Percentiles rank a stretch among this genome's conserved stretches.
Conservation (phyloP, 2,329 filamentous ascomycete species). For the Escovopsis sp. region DNA sequence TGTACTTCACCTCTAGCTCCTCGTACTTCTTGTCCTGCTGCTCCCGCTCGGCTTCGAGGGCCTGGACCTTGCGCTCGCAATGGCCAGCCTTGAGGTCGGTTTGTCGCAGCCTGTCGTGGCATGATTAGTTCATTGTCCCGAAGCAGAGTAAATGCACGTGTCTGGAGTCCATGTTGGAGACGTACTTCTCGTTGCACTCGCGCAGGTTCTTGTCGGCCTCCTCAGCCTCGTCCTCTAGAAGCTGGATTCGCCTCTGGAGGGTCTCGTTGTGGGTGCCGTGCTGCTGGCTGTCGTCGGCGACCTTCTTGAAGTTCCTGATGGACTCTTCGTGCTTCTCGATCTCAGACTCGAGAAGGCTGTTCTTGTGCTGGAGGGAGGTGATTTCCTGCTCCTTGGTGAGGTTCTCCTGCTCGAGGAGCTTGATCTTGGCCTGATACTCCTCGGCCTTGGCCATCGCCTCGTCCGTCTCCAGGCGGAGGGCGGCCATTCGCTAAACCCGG, state of each 20-base stretch:
- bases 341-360: constrained; percentile 75
- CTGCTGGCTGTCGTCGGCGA: constrained; percentile 69
- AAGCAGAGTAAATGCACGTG: not conserved
- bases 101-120: constrained; percentile 65
- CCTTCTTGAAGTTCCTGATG: constrained; percentile 78
- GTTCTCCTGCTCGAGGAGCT: constrained; percentile 86
- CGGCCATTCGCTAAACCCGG: constrained; percentile 67
- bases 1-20: constrained; percentile 89
- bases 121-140: not conserved
- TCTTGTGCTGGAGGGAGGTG: constrained; percentile 90
- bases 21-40: constrained; percentile 97
- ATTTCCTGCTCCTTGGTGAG: constrained; percentile 96
- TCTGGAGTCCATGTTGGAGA: constrained; percentile 10
- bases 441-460: constrained; percentile 68
- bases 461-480: constrained; percentile 87
- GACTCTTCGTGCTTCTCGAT: constrained; percentile 81
- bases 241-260: constrained; percentile 79
- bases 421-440: constrained; percentile 77
- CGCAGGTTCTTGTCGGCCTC: constrained; percentile 90
- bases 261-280: constrained; percentile 82
- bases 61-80: constrained; percentile 98
- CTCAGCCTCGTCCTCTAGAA: constrained; percentile 96
- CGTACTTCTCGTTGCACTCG: constrained; percentile 97
- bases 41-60: constrained; percentile 80
- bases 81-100: constrained; percentile 98